A percentile compares a stretch with the other conserved stretches of the same genome.
These are phyloP conservation scores for Aspergillus calidoustus DNA, from an alignment of 2,329 filamentous ascomycete genomes.

Conservation along the genomic window DNA sequence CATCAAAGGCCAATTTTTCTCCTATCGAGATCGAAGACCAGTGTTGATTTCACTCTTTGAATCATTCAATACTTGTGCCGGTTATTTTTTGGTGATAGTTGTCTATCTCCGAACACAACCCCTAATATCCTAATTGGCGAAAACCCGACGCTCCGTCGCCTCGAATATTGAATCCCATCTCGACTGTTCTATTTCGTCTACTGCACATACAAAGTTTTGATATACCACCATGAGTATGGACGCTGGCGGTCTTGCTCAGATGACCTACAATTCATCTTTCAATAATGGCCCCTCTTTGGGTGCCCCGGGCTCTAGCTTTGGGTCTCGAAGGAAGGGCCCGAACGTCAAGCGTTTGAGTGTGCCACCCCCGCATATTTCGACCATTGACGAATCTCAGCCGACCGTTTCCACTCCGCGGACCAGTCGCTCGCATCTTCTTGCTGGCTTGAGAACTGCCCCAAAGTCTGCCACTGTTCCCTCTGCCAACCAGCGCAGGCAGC, in stretches of 20 bases:
- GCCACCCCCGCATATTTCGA: slow-evolving; percentile 72
- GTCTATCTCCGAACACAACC: slow-evolving; percentile 26
- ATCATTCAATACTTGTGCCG: slow-evolving; percentile 19
- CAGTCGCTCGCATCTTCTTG: slow-evolving; percentile 91
- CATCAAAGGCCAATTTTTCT: slow-evolving; percentile 5
- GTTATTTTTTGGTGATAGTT: slow-evolving; percentile 21
- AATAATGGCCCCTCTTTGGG: slow-evolving; percentile 69
- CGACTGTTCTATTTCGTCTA: slow-evolving; percentile 19
- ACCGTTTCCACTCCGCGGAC: slow-evolving; percentile 83
- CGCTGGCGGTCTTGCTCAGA: slow-evolving; percentile 99
- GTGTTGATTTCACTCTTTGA: slow-evolving; percentile 19
- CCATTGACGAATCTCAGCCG: slow-evolving; percentile 67
- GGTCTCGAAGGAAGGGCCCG: slow-evolving; percentile 81
- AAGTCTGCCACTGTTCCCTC: slow-evolving; percentile 79
- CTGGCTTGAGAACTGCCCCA: slow-evolving; percentile 88
- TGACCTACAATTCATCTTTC: slow-evolving; percentile 84
- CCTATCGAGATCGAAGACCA: slow-evolving; percentile 8
- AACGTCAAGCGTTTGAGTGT: slow-evolving; percentile 87
- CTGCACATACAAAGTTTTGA: slow-evolving; percentile 38
- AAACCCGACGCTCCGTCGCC: slow-evolving; percentile 12
- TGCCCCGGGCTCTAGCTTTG: slow-evolving; percentile 78
- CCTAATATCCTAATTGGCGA: slow-evolving; percentile 40
- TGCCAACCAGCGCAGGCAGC: slow-evolving; percentile 64
- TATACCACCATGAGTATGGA: slow-evolving; percentile 63
- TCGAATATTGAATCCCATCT: slow-evolving; percentile 30